Base-by-base conservation (phyloP, 2,329 filamentous ascomycete genomes). In the Colletotrichum echinochloae region DNA sequence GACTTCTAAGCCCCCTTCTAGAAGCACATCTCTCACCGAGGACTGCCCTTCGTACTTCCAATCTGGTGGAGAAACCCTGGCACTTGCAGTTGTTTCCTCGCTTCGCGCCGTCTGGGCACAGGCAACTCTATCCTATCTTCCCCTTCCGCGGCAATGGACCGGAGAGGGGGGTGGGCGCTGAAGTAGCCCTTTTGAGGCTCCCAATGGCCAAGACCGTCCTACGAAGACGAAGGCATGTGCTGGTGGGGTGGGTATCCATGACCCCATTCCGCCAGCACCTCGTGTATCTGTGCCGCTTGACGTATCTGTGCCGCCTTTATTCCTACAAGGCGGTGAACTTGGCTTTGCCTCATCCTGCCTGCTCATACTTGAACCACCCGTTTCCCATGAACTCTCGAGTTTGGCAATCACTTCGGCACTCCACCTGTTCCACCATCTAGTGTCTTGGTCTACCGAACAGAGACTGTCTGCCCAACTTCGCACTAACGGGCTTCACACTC, bases 161-260 rank as follows among this genome's bases (percentile, higher is more conserved):
- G 51, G 57, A 54, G 44, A 28, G 28, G 28, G 28, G 28, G 49
- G 55, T 49, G 56, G 46, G 60, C 14, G 59, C 41, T 63, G 20
- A 51, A 44, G 62, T 41, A 37, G 52, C 52, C 48, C 44, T 59
- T 68, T 68, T 67, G 68, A 68, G 64, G 64, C 68, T 71, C 68
- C 68, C 68, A 57, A 63, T 71, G 41, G 46, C 67, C 33, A 60
- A 60, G 62, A 20, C 57, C 57, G 59, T 71, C 68, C 52, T 67
- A 71, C 64, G 68, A 57, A 71, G 68, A 67, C 52, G 68, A 67
- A 63, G 64, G 64, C 68, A 63, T 68, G 68, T 71, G 64, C 68
- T 52, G 59, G 66, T 68, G 68, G 64, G 59, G 66, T 68, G 68
- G 64, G 59, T 44, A 44, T 39, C 64, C 64, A 68, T 67, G 64